Conservation (phyloP, 2,329 filamentous ascomycete genomes). For the Curvularia lunata region DNA sequence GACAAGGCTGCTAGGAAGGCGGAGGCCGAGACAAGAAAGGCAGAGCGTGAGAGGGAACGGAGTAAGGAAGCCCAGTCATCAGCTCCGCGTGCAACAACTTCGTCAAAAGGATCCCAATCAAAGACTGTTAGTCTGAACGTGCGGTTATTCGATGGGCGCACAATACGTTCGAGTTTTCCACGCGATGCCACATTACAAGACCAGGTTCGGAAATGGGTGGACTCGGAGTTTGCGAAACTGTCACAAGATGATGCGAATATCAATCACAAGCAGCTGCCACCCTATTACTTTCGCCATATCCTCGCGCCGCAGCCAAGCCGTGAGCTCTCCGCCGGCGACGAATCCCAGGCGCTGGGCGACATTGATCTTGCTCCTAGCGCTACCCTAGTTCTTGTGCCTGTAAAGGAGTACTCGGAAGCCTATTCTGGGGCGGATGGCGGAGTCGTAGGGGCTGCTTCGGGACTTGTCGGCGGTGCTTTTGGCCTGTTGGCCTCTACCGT, state of each 20-base stretch:
- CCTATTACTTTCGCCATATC: conserved; percentile 85
- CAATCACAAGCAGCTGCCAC: conserved; percentile 49
- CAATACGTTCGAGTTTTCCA: conserved; percentile 74
- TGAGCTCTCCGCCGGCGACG: conserved; percentile 76
- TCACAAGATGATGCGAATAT: conserved; percentile 31
- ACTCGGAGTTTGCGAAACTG: conserved; percentile 50
- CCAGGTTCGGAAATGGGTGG: conserved; percentile 80
- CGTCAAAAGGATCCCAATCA: conserved; percentile 40
- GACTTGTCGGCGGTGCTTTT: conserved; percentile 43
- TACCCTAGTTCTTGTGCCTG: conserved; percentile 80
- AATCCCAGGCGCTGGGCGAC: conserved; percentile 69
- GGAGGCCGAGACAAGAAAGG: conserved; percentile 42
- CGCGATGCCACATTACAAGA: conserved; percentile 65
- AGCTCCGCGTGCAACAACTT: conserved; percentile 15
- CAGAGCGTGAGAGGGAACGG: conserved; percentile 41
- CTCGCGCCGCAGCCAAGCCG: conserved; percentile 78
- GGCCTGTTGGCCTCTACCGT: conserved; percentile 45
- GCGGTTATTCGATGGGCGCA: conserved; percentile 82
- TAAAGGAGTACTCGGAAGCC: conserved; percentile 65
- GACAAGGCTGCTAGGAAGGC: conserved; percentile 72
- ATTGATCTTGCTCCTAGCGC: conserved; percentile 79
- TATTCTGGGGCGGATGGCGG: conserved; percentile 54
- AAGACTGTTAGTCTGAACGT: conserved; percentile 66
- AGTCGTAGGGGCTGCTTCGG: conserved; percentile 40
- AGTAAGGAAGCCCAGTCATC: conserved; percentile 14